These are phyloP conservation scores for Sclerotinia minor DNA, from an alignment of 2,329 filamentous ascomycete species.

Conservation along the genomic window DNA sequence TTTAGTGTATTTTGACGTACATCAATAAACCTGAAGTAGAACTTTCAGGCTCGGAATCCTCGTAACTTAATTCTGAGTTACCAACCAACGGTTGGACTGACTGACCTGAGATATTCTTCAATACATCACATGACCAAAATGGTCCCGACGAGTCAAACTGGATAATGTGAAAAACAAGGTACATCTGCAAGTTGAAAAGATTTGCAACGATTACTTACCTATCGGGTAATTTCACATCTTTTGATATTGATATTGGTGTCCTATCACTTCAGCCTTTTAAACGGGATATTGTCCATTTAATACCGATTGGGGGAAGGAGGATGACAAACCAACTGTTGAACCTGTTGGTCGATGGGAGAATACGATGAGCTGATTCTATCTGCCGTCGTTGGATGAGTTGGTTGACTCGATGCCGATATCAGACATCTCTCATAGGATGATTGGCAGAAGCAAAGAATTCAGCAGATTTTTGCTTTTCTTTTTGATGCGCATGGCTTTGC, in stretches of 20 bases:
- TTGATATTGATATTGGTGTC: neutral
- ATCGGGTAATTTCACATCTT: neutral
- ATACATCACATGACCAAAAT: conserved; percentile 4
- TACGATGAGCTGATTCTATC: neutral
- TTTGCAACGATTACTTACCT: neutral
- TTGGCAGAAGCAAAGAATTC: neutral
- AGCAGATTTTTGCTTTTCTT: neutral
- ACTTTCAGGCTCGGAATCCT: neutral
- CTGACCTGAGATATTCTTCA: neutral
- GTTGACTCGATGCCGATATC: neutral
- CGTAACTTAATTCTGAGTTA: neutral
- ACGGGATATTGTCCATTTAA: neutral
- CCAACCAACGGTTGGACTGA: neutral
- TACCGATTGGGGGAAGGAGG: conserved; percentile 8
- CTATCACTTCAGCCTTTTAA: conserved; percentile 9
- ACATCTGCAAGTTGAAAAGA: neutral
- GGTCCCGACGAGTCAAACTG: neutral
- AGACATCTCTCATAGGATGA: neutral
- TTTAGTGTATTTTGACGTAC: neutral
- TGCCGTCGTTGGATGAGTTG: neutral
- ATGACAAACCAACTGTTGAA: neutral
- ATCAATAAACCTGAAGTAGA: neutral
- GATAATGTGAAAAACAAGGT: conserved; percentile 1
- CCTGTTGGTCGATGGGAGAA: neutral
- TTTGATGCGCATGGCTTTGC: neutral